Evolutionary conservation across 331 rosid species (phyloP).

Genomic region (Spiraea crenata): DNA sequence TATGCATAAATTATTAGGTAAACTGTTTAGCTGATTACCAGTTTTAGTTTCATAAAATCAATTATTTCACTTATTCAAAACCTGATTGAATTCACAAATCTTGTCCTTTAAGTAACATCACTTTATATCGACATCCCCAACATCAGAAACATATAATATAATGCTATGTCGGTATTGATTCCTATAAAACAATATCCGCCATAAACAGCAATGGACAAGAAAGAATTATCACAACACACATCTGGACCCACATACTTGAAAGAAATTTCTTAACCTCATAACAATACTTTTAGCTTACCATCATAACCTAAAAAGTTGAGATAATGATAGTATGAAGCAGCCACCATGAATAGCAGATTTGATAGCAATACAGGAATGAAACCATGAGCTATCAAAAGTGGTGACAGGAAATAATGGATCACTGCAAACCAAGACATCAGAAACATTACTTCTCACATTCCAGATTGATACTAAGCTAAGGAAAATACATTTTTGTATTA

Average conservation of each 20-base stretch:
- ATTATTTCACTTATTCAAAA: neutral
- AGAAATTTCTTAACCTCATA: neutral
- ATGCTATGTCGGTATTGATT: neutral
- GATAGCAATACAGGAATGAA: constrained; percentile 87
- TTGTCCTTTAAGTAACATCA: neutral
- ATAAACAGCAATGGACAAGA: neutral
- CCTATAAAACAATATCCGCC: neutral
- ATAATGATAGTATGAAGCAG: constrained; percentile 91
- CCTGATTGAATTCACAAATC: neutral
- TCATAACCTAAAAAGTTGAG: constrained; percentile 98
- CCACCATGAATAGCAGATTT: constrained; percentile 93
- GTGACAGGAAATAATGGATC: constrained; percentile 93
- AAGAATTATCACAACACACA: neutral
- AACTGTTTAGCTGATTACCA: neutral
- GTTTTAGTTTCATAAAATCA: neutral
- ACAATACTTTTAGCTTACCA: constrained; percentile 46
- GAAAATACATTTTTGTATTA: constrained; percentile 17
- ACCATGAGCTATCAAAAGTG: constrained; percentile 93
- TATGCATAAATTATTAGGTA: neutral
- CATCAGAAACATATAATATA: neutral
- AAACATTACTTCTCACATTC: constrained; percentile 18
- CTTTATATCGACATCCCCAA: constrained; percentile 9
- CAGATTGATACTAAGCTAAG: constrained; percentile 13
- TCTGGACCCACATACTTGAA: neutral
- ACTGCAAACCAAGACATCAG: constrained; percentile 64